phyloP scores from a whole-genome alignment of 2,329 filamentous ascomycete genomes.

The Pseudocercospora eumusae region DNA sequence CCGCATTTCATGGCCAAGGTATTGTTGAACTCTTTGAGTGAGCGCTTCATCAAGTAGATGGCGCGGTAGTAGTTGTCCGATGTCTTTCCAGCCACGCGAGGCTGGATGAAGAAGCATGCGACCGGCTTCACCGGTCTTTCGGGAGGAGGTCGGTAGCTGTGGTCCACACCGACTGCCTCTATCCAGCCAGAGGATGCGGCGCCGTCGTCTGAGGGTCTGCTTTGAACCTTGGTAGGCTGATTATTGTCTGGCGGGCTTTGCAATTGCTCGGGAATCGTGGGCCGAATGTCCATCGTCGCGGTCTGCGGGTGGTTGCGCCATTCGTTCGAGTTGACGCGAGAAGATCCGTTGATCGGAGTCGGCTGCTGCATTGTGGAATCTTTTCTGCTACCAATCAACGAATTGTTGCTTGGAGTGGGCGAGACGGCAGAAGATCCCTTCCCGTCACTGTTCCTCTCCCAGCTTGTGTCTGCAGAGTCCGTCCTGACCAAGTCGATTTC shows the following conservation, averaged over 20 bases:
- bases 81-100: slow-evolving; percentile 52
- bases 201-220: slow-evolving; percentile 61
- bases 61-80: slow-evolving; percentile 73
- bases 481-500: slow-evolving; percentile 62
- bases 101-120: slow-evolving; percentile 83
- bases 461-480: slow-evolving; percentile 50
- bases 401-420: slow-evolving; percentile 52
- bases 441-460: slow-evolving; percentile 53
- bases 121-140: slow-evolving; percentile 72
- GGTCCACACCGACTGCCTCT: slow-evolving; percentile 87
- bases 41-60: slow-evolving; percentile 79
- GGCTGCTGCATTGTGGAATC: slow-evolving; percentile 49
- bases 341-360: slow-evolving; percentile 46
- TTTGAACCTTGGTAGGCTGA: slow-evolving; percentile 58
- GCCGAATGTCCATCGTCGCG: slow-evolving; percentile 53
- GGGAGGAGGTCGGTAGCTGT: slow-evolving; percentile 74
- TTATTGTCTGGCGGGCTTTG: slow-evolving; percentile 49
- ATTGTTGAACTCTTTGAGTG: slow-evolving; percentile 69
- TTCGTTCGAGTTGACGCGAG: slow-evolving; percentile 51
- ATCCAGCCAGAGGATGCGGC: slow-evolving; percentile 77
- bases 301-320: slow-evolving; percentile 56
- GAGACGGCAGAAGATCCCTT: slow-evolving; percentile 59
- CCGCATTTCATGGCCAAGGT: slow-evolving; percentile 77
- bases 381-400: slow-evolving; percentile 44
- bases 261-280: slow-evolving; percentile 45